Conservation (phyloP, 305 asterid species). For the Rubia occidens region DNA sequence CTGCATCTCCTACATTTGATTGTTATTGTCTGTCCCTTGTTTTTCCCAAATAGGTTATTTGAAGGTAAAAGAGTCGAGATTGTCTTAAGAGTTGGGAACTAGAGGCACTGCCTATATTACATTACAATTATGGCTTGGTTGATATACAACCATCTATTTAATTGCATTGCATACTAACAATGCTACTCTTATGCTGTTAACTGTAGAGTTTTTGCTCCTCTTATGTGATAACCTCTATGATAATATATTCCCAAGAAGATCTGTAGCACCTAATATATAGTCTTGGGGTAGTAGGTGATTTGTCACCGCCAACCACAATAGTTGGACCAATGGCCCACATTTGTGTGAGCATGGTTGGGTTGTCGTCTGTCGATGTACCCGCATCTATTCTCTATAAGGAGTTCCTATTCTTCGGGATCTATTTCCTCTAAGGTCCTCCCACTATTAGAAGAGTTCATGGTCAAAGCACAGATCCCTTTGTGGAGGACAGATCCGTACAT, state of each 20-base stretch:
- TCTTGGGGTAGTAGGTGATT: conserved; percentile 1
- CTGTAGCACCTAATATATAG: background rate
- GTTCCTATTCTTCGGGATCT: background rate
- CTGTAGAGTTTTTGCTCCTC: background rate
- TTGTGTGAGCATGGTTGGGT: background rate
- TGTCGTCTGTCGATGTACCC: background rate
- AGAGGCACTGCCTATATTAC: background rate
- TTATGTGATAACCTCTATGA: background rate
- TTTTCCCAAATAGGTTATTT: background rate
- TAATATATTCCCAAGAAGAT: background rate
- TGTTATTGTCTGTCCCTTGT: background rate
- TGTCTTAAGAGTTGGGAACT: background rate
- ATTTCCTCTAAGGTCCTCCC: background rate
- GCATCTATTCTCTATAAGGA: background rate
- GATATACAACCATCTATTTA: background rate
- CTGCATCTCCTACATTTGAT: background rate
- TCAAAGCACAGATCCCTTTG: background rate
- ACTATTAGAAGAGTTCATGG: background rate
- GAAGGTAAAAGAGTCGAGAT: background rate
- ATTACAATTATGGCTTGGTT: background rate
- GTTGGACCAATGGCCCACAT: background rate
- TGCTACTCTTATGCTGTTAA: background rate
- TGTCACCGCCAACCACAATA: background rate
- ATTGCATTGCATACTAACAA: background rate
- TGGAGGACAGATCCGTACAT: background rate